A percentile compares a stretch with the other conserved stretches of the same genome.
Conservation (phyloP, 2,329 filamentous ascomycete genomes). For the Magnaporthales sp. region DNA sequence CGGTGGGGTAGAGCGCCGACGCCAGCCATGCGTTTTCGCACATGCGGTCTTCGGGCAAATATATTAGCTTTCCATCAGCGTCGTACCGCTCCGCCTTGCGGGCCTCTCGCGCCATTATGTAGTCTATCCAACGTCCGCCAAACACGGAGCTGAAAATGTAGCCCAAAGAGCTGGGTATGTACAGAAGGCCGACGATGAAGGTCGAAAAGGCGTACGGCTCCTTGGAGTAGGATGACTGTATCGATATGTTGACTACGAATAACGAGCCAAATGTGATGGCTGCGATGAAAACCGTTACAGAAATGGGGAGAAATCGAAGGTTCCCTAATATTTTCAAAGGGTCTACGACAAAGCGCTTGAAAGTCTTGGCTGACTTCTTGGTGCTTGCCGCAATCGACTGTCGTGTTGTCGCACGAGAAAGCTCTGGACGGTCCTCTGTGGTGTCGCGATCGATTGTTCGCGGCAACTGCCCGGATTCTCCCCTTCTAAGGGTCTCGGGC, state of each 20-base stretch:
- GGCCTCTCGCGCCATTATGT: slow-evolving; percentile 72
- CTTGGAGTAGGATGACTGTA: slow-evolving; percentile 60
- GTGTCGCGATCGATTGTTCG: not conserved
- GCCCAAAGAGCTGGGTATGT: slow-evolving; percentile 67
- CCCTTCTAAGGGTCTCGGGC: slow-evolving; percentile 53
- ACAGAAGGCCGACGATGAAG: slow-evolving; percentile 64
- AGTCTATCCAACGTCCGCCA: slow-evolving; percentile 71
- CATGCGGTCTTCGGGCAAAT: slow-evolving; percentile 73
- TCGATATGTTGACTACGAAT: slow-evolving; percentile 69
- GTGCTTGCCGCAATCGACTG: slow-evolving; percentile 52
- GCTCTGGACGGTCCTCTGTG: slow-evolving; percentile 8
- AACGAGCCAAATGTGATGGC: slow-evolving; percentile 67
- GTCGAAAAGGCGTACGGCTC: slow-evolving; percentile 60
- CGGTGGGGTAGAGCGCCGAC: slow-evolving; percentile 59
- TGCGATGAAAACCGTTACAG: slow-evolving; percentile 65
- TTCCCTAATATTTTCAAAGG: slow-evolving; percentile 63
- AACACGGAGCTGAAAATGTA: slow-evolving; percentile 61
- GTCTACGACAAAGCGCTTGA: slow-evolving; percentile 59
- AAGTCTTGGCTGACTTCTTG: slow-evolving; percentile 38
- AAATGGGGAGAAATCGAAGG: slow-evolving; percentile 65
- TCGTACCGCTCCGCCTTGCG: slow-evolving; percentile 61
- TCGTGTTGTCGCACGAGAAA: slow-evolving; percentile 43
- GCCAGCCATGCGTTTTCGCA: slow-evolving; percentile 74
- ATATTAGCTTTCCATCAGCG: slow-evolving; percentile 54
- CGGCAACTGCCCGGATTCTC: slow-evolving; percentile 7